Evolutionary conservation across 768 basidiomycete genomes (phyloP), one percentile per base, ranked within the genome.

Genomic region (Coprinellus micaceus): DNA sequence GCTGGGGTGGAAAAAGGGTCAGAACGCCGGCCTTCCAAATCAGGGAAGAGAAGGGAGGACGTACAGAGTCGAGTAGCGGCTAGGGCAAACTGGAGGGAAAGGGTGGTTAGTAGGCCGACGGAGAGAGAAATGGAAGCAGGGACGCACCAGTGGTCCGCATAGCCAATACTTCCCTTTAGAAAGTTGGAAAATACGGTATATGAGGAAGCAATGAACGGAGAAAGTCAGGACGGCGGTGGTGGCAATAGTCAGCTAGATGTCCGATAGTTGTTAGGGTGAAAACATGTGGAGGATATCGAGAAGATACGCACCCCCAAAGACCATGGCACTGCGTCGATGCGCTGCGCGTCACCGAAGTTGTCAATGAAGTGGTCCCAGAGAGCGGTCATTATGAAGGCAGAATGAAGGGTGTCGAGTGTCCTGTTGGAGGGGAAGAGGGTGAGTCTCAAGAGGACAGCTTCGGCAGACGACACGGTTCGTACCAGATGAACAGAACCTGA

Each of bases 331-430:
- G 56, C 53, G 33, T 74, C 66, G 15, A 74, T 70, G 15, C 54
- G 53, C 1, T 57, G 57, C 2, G 48, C 7, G 7, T 63, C 25
- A 2, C 73, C 74, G 56, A 69, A 75, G 36, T 70, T 55, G 0
- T 49, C 52, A 25, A 77, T 74, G 5, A 76, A 55, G 56, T 75
- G 76, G 28, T 72, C 61, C 74, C 77, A 79, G 11, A 75, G 56
- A 3, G 73, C 66, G 3, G 64, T 58, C 69, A 74, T 75, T 25
- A 77, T 72, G 53, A 74, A 67, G 13, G 58, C 59, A 0, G 74
- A 76, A 56, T 79, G 77, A 1, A 62, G 59, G 6, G 66, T 66
- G 53, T 79, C 77, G 17, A 74, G 65, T 10, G 70, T 6, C 74
- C 75, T 77, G 50, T 12, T 28, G 21, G 30, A n/a, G 47, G 28